These are phyloP conservation scores for Cardamine chenopodiifolia DNA, from an alignment of 345 rosid species.

Conservation along the genomic window DNA sequence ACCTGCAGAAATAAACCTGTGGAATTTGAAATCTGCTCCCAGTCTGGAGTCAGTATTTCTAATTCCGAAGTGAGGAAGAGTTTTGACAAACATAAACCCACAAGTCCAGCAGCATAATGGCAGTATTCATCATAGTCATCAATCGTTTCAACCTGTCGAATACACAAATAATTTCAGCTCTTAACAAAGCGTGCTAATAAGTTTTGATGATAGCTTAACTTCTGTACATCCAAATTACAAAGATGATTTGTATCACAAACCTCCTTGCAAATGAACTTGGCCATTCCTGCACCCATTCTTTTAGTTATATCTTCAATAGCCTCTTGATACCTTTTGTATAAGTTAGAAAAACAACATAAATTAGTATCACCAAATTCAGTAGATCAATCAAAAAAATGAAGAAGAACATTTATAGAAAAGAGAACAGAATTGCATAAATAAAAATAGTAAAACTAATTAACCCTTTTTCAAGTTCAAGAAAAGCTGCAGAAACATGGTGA, in stretches of 20 bases:
- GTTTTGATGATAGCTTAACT: not conserved
- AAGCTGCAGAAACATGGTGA: conserved; percentile 77
- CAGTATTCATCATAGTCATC: conserved; percentile 95
- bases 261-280: conserved; percentile 84
- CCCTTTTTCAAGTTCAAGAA: conserved; percentile 72
- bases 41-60: conserved; percentile 68
- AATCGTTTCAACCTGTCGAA: conserved; percentile 73
- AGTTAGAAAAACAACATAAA: not conserved
- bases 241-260: conserved; percentile 44
- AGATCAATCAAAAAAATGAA: not conserved
- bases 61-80: conserved; percentile 72
- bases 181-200: not conserved
- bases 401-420: not conserved
- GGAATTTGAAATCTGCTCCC: conserved; percentile 60
- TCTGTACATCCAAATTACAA: not conserved
- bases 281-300: conserved; percentile 96
- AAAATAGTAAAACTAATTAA: conserved; percentile 27
- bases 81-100: conserved; percentile 87
- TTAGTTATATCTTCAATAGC: conserved; percentile 72
- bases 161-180: not conserved
- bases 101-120: conserved; percentile 90
- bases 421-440: not conserved
- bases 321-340: conserved; percentile 66
- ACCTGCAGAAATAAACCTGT: conserved; percentile 95
- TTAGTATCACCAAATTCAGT: not conserved